These are phyloP conservation scores for Aspergillus oerlinghausenensis DNA, from an alignment of 2,329 filamentous ascomycete species.

Conservation along the genomic window DNA sequence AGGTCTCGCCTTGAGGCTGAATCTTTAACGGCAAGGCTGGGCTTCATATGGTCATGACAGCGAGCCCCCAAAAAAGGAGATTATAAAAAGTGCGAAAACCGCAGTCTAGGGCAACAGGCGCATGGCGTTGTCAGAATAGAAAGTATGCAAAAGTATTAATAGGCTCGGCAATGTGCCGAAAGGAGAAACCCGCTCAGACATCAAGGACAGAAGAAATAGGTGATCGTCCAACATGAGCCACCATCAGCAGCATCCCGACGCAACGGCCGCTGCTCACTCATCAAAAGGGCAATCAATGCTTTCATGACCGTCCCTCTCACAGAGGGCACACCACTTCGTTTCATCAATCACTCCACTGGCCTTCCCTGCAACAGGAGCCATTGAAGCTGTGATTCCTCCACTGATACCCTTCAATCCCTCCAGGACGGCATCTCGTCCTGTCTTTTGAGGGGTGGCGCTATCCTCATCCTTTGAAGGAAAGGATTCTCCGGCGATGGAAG, in stretches of 20 bases:
- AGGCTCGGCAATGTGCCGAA: neutral
- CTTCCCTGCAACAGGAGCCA: constrained; percentile 69
- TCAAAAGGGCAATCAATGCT: constrained; percentile 94
- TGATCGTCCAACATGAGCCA: constrained; percentile 1
- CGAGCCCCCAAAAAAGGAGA: neutral
- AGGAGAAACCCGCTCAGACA: neutral
- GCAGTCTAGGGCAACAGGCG: neutral
- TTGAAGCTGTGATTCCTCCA: constrained; percentile 35
- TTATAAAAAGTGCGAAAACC: neutral
- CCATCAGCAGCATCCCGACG: constrained; percentile 2
- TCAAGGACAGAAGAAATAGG: neutral
- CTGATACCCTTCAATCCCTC: constrained; percentile 41
- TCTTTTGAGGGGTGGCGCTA: constrained; percentile 29
- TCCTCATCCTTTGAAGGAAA: constrained; percentile 12
- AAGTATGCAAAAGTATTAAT: neutral
- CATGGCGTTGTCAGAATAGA: neutral
- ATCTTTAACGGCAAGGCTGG: neutral
- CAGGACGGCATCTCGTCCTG: constrained; percentile 38
- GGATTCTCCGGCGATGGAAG: constrained; percentile 10
- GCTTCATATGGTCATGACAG: neutral
- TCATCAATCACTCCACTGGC: constrained; percentile 73
- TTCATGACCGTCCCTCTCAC: constrained; percentile 92
- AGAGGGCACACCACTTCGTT: constrained; percentile 93
- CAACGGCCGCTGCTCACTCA: constrained; percentile 47
- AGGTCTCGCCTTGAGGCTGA: neutral